Evolutionary conservation across 139 green algal species (phyloP), one percentile per base, ranked within the genome.

Genomic region (Picochlorum sp.): DNA sequence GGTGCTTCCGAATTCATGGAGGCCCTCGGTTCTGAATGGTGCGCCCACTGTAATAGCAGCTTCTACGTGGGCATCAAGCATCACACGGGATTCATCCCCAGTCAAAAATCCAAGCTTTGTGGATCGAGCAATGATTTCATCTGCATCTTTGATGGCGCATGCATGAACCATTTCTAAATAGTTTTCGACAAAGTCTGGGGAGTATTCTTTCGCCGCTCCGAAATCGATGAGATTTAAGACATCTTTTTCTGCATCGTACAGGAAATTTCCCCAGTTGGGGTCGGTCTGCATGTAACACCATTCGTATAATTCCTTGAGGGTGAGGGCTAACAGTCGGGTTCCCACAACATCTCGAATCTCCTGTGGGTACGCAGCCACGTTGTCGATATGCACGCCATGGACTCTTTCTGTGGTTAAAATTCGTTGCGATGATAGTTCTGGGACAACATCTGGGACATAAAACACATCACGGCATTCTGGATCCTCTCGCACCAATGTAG

Each of bases 281-380:
- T 96, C 92, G 9, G 92, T 97, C 82, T 96, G 88, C 89, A 96
- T 96, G 78, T 92, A 97, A 24, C 78, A 77, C 85, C 92, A 96
- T 26, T 84, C 72, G 68, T 95, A 98, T 31, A 98, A 83, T 83
- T 97, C 91, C 50, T 63, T 66, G 31, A 98, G 82, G 7, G 91
- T 97, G 6, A 96, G 75, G 20, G 63, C 44, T 66, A 98, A 84
- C 71, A 98, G 81, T 51, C 76, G 67, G 4, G 68, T 75, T 59
- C 83, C 92, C n/a, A 97, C 80, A 2, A 57, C 18, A 60, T 95
- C 83, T 21, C 90, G 77, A 47, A 88, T 77, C 2, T 67, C 68
- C 72, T 94, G 85, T 75, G 92, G 74, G 0, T n/a, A n/a, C 44
- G 72, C 51, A 6, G 74, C 66, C 34, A 85, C 86, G 76, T 84